Percentiles rank a stretch among this genome's conserved stretches.
phyloP scores from a whole-genome alignment of 306 rosid genomes.

The Acmispon strigosus region DNA sequence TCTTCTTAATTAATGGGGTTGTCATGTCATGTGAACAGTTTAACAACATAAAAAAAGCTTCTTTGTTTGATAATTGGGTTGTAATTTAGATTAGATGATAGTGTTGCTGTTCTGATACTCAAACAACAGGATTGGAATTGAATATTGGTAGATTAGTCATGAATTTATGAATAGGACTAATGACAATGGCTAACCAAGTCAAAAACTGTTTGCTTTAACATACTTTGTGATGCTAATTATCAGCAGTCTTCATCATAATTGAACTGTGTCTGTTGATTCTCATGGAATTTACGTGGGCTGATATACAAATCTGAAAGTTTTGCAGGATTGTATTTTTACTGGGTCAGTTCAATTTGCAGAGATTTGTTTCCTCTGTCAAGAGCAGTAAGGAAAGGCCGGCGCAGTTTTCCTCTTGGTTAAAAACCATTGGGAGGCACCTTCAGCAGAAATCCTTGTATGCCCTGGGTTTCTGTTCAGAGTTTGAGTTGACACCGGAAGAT shows the following conservation, averaged over 20 bases:
- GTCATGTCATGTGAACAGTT: neutral
- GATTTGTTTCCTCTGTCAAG: conserved; percentile 48
- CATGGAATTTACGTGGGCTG: conserved; percentile 9
- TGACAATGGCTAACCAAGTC: neutral
- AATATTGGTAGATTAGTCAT: neutral
- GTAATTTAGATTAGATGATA: neutral
- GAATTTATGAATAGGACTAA: neutral
- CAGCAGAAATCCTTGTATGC: conserved; percentile 65
- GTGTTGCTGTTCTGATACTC: neutral
- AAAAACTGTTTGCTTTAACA: neutral
- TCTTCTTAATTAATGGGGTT: neutral
- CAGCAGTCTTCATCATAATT: neutral
- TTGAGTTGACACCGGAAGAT: conserved; percentile 55
- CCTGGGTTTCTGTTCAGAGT: conserved; percentile 61
- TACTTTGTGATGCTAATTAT: neutral
- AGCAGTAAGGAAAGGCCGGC: conserved; percentile 30
- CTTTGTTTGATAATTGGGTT: neutral
- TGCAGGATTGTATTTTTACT: conserved; percentile 62
- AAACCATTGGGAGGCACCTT: conserved; percentile 43
- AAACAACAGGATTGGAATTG: neutral
- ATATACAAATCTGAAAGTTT: conserved; percentile 29
- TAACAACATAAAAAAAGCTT: no score
- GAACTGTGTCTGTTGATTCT: conserved; percentile 2
- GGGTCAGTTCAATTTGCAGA: conserved; percentile 90
- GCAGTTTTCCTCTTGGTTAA: conserved; percentile 40